Conservation (phyloP, 1,139 yeast species). For the Saccharomyces hybrid region DNA sequence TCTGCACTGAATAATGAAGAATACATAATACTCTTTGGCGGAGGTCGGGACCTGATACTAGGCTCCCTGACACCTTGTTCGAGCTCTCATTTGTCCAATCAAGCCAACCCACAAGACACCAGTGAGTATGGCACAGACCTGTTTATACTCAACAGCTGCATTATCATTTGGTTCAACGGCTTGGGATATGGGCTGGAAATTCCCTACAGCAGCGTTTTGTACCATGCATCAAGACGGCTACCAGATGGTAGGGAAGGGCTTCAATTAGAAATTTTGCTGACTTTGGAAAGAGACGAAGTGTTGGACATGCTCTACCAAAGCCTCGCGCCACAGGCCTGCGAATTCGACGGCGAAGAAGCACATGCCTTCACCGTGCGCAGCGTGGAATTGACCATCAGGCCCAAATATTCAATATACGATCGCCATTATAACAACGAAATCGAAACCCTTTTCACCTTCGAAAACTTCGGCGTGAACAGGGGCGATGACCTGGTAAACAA, state of each 20-base stretch:
- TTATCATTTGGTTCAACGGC: slow-evolving; percentile 34
- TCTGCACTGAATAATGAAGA: slow-evolving; percentile 11
- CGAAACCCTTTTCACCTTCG: slow-evolving; percentile 33
- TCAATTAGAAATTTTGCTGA: slow-evolving; percentile 21
- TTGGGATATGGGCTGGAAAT: slow-evolving; percentile 32
- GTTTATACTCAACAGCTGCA: slow-evolving; percentile 31
- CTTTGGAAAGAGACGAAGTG: slow-evolving; percentile 24
- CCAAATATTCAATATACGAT: slow-evolving; percentile 32
- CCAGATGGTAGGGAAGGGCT: slow-evolving; percentile 21
- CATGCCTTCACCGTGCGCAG: slow-evolving; percentile 14
- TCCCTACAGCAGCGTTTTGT: slow-evolving; percentile 30
- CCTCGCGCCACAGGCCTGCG: not conserved
- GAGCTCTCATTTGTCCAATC: not conserved
- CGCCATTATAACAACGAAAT: slow-evolving; percentile 31
- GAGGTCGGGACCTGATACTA: slow-evolving; percentile 33
- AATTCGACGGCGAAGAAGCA: not conserved
- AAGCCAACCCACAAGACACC: not conserved
- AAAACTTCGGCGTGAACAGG: slow-evolving; percentile 34
- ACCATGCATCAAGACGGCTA: slow-evolving; percentile 29
- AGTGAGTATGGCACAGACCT: slow-evolving; percentile 25
- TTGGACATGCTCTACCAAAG: slow-evolving; percentile 17
- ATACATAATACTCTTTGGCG: slow-evolving; percentile 32
- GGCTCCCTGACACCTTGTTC: slow-evolving; percentile 13
- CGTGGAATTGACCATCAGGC: slow-evolving; percentile 31
- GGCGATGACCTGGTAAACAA: slow-evolving; percentile 34